These are phyloP conservation scores for Eucalyptus erythrocorys DNA, from an alignment of 345 rosid genomes.

Conservation along the genomic window DNA sequence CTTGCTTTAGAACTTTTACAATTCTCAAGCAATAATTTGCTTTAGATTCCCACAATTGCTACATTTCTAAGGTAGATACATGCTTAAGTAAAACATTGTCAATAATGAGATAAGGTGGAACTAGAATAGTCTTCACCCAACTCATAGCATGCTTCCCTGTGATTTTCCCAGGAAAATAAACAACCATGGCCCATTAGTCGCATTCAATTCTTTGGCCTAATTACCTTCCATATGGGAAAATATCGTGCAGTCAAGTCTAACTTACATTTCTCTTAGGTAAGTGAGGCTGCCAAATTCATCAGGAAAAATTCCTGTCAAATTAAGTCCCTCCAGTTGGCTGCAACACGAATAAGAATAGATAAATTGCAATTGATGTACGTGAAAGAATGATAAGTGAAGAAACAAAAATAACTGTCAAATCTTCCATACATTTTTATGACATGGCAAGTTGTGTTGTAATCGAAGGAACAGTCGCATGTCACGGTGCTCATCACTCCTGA, in stretches of 20 bases:
- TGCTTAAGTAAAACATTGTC: background rate
- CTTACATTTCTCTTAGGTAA: background rate
- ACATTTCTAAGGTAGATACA: background rate
- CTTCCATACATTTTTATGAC: constrained; percentile 45
- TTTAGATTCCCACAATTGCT: background rate
- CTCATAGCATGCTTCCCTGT: no score
- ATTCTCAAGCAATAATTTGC: background rate
- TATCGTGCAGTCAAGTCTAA: background rate
- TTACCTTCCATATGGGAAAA: background rate
- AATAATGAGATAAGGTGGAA: background rate
- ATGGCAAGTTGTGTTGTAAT: constrained; percentile 22
- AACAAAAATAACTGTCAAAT: no score
- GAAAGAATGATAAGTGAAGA: background rate
- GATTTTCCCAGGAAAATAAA: background rate
- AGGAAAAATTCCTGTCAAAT: no score
- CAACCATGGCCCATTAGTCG: background rate
- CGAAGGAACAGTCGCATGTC: constrained; percentile 33
- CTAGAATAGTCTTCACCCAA: background rate
- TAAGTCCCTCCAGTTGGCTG: constrained; percentile 29
- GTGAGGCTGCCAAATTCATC: no score
- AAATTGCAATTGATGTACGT: background rate
- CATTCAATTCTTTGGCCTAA: background rate
- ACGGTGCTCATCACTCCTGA: constrained; percentile 3
- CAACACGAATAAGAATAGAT: background rate
- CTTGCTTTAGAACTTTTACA: background rate